phyloP scores from a whole-genome alignment of 2,329 filamentous ascomycete genomes.

The Hypoxylon sp. region DNA sequence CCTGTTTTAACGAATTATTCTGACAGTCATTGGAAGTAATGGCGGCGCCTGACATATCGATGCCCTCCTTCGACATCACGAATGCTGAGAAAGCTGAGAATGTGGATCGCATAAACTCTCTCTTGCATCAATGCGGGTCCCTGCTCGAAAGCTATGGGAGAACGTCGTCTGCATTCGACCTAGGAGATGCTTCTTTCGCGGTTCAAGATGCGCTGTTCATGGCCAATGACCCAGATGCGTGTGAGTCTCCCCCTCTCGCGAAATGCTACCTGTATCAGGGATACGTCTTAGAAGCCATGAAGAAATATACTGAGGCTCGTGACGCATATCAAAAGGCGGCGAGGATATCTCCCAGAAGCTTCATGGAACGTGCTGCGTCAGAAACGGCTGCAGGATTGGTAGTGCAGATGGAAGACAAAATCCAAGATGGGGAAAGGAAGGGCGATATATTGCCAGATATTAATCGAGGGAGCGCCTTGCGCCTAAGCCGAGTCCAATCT shows the following conservation, averaged over 20 bases:
- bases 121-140: constrained; percentile 22
- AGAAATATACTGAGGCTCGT: constrained; percentile 33
- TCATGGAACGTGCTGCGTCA: constrained; percentile 27
- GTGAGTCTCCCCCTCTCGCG: constrained; percentile 46
- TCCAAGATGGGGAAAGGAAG: constrained; percentile 24
- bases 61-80: constrained; percentile 42
- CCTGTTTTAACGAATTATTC: background rate
- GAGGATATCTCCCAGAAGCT: background rate
- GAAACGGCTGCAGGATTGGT: constrained; percentile 20
- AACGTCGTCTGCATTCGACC: constrained; percentile 9
- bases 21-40: constrained; percentile 14
- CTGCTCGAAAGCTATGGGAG: constrained; percentile 29
- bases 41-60: constrained; percentile 17
- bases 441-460: constrained; percentile 29
- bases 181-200: constrained; percentile 25
- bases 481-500: background rate
- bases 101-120: constrained; percentile 27
- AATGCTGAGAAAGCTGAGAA: constrained; percentile 34
- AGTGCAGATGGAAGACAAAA: constrained; percentile 19
- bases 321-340: constrained; percentile 39
- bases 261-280: constrained; percentile 46
- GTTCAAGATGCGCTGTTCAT: constrained; percentile 41
- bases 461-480: background rate
- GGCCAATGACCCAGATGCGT: constrained; percentile 43
- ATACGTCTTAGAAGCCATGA: constrained; percentile 37